A percentile compares a stretch with the other conserved stretches of the same genome.
phyloP scores from a whole-genome alignment of 1,284 basidiomycete species.

The Ustilago shanxiensis region DNA sequence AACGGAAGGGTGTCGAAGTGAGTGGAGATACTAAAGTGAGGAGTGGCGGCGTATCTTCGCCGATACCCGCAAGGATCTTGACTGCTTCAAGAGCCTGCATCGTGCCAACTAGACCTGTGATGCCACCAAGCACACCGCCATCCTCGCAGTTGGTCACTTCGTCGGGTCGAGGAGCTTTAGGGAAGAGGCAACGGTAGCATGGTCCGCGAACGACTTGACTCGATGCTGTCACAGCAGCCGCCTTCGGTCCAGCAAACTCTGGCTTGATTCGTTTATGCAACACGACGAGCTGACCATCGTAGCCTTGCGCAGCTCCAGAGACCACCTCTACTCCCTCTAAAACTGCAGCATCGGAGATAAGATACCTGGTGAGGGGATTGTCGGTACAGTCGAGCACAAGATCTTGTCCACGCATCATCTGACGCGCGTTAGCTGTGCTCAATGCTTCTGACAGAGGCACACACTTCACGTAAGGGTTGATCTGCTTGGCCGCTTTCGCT shows the following conservation, averaged over 20 bases:
- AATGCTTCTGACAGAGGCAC: constrained; percentile 40
- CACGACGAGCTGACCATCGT: constrained; percentile 83
- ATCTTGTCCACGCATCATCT: constrained; percentile 71
- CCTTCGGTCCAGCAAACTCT: constrained; percentile 30
- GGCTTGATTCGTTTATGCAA: constrained; percentile 54
- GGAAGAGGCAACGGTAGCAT: constrained; percentile 95
- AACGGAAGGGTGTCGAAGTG: constrained; percentile 80
- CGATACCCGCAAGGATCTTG: constrained; percentile 72
- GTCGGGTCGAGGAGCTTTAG: constrained; percentile 70
- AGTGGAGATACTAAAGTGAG: constrained; percentile 82
- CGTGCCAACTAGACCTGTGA: constrained; percentile 91
- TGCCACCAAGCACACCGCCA: constrained; percentile 87
- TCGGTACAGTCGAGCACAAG: constrained; percentile 95
- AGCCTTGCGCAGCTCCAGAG: constrained; percentile 90
- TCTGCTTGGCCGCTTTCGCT: constrained; percentile 74
- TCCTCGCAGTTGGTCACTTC: constrained; percentile 81
- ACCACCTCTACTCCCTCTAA: constrained; percentile 82
- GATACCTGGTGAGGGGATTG: constrained; percentile 90
- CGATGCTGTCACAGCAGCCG: not conserved
- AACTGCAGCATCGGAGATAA: constrained; percentile 91
- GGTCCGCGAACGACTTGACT: constrained; percentile 75
- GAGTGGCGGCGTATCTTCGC: constrained; percentile 72
- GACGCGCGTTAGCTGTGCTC: constrained; percentile 52
- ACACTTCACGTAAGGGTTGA: constrained; percentile 63
- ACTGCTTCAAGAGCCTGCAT: constrained; percentile 91